These are phyloP conservation scores for Porcisia hertigi DNA, from an alignment of 208 protist genomes.

Conservation along the genomic window DNA sequence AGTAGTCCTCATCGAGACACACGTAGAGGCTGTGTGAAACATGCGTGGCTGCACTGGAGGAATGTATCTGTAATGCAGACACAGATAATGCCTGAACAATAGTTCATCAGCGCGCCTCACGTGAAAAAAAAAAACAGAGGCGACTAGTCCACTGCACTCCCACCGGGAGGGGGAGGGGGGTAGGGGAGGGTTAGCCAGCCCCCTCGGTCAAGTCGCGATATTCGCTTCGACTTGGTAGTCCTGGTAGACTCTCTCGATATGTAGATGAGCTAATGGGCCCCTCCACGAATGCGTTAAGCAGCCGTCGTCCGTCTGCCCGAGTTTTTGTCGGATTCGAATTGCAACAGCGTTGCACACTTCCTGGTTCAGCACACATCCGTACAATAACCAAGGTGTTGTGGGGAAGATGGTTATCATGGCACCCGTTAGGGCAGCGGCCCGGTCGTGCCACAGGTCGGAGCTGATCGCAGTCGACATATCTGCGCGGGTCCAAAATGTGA, in stretches of 20 bases:
- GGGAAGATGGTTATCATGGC: constrained; percentile 28
- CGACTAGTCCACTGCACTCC: too few species aligned
- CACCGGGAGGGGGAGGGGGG: too few species aligned
- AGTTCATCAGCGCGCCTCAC: constrained; percentile 13
- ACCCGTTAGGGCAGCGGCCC: constrained; percentile 26
- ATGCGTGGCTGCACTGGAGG: constrained; percentile 34
- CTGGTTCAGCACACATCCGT: constrained; percentile 35
- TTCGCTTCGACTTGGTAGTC: constrained; percentile 9
- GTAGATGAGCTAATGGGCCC: constrained; percentile 31
- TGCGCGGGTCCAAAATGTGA: constrained; percentile 41
- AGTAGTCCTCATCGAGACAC: not conserved
- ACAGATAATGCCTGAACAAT: constrained; percentile 24
- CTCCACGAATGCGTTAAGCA: constrained; percentile 28
- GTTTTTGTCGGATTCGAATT: constrained; percentile 14
- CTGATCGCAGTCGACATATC: constrained; percentile 14
- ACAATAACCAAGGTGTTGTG: constrained; percentile 24
- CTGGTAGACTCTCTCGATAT: constrained; percentile 17
- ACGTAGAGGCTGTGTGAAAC: constrained; percentile 37
- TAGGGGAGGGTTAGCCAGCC: constrained; percentile 36
- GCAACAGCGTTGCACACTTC: constrained; percentile 34
- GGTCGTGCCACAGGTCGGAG: constrained; percentile 38
- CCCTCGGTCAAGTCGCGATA: constrained; percentile 48
- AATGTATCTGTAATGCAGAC: constrained; percentile 36
- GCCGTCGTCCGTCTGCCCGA: not conserved
- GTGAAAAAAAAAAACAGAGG: not conserved